phyloP scores from a whole-genome alignment of 257 asterid genomes.

The Leptodermis oblonga region DNA sequence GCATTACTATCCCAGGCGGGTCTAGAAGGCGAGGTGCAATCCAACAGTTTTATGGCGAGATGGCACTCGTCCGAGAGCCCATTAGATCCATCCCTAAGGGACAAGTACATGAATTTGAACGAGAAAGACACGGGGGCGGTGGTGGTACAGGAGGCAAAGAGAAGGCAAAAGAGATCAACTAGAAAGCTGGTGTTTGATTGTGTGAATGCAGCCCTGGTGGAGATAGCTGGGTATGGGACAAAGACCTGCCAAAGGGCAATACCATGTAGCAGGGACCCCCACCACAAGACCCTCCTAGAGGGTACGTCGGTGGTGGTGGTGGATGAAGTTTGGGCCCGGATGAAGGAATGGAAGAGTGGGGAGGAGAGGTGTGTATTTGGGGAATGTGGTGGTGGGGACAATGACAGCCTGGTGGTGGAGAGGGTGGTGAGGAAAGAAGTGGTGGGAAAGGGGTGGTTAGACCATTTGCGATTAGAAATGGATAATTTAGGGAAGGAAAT shows the following conservation, averaged over 20 bases:
- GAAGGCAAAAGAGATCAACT: constrained; percentile 68
- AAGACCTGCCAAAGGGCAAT: constrained; percentile 34
- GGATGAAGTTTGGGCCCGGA: constrained; percentile 67
- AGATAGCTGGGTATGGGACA: constrained; percentile 47
- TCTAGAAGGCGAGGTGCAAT: constrained; percentile 48
- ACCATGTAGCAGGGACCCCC: constrained; percentile 28
- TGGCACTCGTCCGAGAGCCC: constrained; percentile 88
- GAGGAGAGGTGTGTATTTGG: constrained; percentile 30
- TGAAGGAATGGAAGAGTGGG: constrained; percentile 57
- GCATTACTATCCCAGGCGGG: constrained; percentile 60
- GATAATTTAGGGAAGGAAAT: constrained; percentile 57
- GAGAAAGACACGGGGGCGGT: constrained; percentile 53
- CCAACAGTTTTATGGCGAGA: constrained; percentile 36
- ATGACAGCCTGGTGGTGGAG: constrained; percentile 50
- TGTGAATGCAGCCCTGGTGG: constrained; percentile 60
- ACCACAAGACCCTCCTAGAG: constrained; percentile 17
- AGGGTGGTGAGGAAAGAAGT: constrained; percentile 65
- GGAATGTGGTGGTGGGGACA: constrained; percentile 49
- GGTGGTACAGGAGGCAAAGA: constrained; percentile 61
- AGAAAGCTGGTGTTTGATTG: constrained; percentile 83
- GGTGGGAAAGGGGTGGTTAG: constrained; percentile 66
- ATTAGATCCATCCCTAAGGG: constrained; percentile 72
- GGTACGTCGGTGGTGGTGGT: constrained; percentile 24
- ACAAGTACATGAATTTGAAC: constrained; percentile 46
- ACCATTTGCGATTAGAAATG: constrained; percentile 43